A percentile compares a stretch with the other conserved stretches of the same genome.
phyloP scores from a whole-genome alignment of 768 basidiomycete species.

The Boletellus ananiceps region DNA sequence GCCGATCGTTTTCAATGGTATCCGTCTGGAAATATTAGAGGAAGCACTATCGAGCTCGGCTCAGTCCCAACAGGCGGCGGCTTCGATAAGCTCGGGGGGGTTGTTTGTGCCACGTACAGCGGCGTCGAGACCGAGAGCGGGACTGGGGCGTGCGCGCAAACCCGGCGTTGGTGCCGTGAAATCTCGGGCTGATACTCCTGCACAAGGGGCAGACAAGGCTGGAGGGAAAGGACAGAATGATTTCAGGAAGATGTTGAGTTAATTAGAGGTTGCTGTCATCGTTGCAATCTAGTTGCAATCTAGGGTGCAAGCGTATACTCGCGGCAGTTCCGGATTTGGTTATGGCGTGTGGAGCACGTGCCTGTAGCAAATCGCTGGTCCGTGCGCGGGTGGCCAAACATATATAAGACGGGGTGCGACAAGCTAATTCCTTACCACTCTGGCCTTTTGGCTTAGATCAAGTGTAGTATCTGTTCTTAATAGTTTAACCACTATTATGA shows the following conservation, averaged over 20 bases:
- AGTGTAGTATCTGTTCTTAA: constrained; percentile 74
- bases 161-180: constrained; percentile 22
- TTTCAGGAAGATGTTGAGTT: constrained; percentile 74
- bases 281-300: no score
- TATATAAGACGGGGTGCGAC: neutral
- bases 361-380: neutral
- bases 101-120: constrained; percentile 68
- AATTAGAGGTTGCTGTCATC: neutral
- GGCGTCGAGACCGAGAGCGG: constrained; percentile 63
- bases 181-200: constrained; percentile 12
- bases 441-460: constrained; percentile 73
- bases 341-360: neutral
- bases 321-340: neutral
- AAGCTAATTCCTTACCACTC: constrained; percentile 12
- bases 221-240: constrained; percentile 59
- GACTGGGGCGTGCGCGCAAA: constrained; percentile 56
- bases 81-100: constrained; percentile 40
- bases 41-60: constrained; percentile 38
- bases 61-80: constrained; percentile 25
- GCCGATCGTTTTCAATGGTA: constrained; percentile 66
- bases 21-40: constrained; percentile 55
- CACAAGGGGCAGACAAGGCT: constrained; percentile 8
- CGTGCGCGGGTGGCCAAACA: neutral
- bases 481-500: constrained; percentile 57
- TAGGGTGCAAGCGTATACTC: no score